Evolutionary conservation across 2,329 filamentous ascomycete species (phyloP).

Genomic region (Amphichorda felina): DNA sequence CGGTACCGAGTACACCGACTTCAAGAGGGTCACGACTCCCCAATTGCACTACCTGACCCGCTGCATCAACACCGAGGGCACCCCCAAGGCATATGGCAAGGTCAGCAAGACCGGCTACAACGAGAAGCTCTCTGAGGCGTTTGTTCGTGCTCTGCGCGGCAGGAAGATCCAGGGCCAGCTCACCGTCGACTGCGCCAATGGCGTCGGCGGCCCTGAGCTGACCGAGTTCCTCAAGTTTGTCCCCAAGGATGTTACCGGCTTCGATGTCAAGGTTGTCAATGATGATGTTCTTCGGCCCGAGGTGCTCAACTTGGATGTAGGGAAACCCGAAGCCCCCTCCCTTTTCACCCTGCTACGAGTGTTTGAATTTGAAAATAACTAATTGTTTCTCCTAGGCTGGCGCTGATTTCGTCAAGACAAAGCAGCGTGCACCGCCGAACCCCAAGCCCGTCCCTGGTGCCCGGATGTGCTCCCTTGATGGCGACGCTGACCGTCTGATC

Average conservation of each 20-base stretch:
- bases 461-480: constrained; percentile 84
- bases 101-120: constrained; percentile 90
- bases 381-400: constrained; percentile 58
- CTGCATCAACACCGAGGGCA: constrained; percentile 85
- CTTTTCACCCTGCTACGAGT: neutral
- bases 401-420: constrained; percentile 95
- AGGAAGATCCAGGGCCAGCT: constrained; percentile 63
- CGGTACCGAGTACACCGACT: constrained; percentile 65
- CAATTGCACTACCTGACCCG: constrained; percentile 95
- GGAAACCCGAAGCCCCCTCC: constrained; percentile 13
- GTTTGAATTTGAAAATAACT: too few relatives aligned
- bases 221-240: constrained; percentile 76
- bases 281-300: constrained; percentile 88
- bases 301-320: constrained; percentile 75
- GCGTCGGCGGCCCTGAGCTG: constrained; percentile 88
- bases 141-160: constrained; percentile 70
- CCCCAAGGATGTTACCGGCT: constrained; percentile 52
- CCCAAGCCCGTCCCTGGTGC: constrained; percentile 67
- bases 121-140: constrained; percentile 77
- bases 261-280: constrained; percentile 82
- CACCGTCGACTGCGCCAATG: constrained; percentile 91
- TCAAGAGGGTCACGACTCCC: constrained; percentile 88
- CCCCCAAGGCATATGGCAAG: constrained; percentile 76
- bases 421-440: constrained; percentile 76
- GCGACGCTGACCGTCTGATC: constrained; percentile 88